These are phyloP conservation scores for Moelleriella libera DNA, from an alignment of 2,329 filamentous ascomycete species.

Conservation along the genomic window DNA sequence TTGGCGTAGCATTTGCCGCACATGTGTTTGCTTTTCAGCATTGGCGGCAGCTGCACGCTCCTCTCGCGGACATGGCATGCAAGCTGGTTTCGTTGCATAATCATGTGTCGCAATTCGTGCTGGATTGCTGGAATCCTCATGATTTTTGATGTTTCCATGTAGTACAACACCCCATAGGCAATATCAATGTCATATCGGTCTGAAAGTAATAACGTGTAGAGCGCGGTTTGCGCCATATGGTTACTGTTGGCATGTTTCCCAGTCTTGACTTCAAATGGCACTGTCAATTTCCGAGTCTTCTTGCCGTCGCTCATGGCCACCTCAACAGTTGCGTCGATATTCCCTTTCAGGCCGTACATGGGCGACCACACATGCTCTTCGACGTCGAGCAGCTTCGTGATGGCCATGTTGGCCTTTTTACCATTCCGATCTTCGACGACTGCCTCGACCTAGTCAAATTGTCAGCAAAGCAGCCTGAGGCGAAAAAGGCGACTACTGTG, in stretches of 20 bases:
- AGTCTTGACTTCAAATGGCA: conserved; percentile 93
- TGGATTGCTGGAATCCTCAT: conserved; percentile 74
- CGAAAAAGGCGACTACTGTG: no score
- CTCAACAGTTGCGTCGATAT: conserved; percentile 93
- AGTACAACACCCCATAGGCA: conserved; percentile 82
- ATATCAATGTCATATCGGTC: conserved; percentile 93
- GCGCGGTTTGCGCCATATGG: conserved; percentile 84
- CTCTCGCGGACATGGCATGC: conserved; percentile 75
- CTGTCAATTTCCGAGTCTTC: conserved; percentile 57
- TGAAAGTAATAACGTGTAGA: conserved; percentile 85
- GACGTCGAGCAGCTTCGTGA: conserved; percentile 88
- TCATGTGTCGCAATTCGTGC: conserved; percentile 87
- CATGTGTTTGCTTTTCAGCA: conserved; percentile 69
- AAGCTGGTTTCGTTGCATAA: conserved; percentile 85
- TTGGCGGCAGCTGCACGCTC: conserved; percentile 64
- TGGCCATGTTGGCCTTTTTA: conserved; percentile 63
- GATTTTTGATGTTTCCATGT: conserved; percentile 81
- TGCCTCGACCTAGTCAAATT: conserved; percentile 39
- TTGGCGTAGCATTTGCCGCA: conserved; percentile 88
- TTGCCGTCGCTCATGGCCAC: conserved; percentile 62
- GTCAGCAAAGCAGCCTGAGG: neutral
- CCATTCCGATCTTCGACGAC: conserved; percentile 68
- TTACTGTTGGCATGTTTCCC: conserved; percentile 69
- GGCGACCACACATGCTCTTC: conserved; percentile 98
- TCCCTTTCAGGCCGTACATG: conserved; percentile 92